Evolutionary conservation across 2,329 filamentous ascomycete species (phyloP), one percentile per base, ranked within the genome.

Genomic region (Fusarium sp.): DNA sequence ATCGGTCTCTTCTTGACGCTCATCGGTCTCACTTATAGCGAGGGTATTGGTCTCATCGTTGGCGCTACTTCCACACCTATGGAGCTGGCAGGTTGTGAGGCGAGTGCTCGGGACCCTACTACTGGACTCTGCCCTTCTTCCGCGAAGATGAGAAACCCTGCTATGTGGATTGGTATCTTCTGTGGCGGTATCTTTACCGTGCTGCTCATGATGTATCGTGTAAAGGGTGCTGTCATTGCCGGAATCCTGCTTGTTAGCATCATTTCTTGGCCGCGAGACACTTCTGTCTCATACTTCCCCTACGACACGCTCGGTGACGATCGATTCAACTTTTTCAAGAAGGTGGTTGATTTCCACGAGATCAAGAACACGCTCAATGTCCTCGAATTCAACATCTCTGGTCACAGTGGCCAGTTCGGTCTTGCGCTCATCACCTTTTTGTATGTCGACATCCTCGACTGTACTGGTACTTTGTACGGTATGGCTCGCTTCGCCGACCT

Each of bases 101-200:
- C 81, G 4, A 77, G 82, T 27, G 81, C 75, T 29, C 61, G 45
- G 31, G 68, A 70, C 23, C 66, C 59, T 13, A 21, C 23, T 3
- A 74, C 78, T 81, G 64, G 64, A 21, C 29, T 87, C 9, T 96
- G 92, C 76, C 86, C 87, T 0, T 80, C 82, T 48, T 79, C 74
- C 35, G 82, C 86, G 54, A 94, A 94, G 84, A 95, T 97, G 92
- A 88, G 92, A 63, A 92, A 86, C 73, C 91, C 93, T 2, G 88
- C 90, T 23, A 88, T 96, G 87, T 97, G 93, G 93, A 85, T 96
- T 50, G 93, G 93, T 36, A 94, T 96, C 72, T 96, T 96, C 82
- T 92, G 91, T 70, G 92, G 93, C 41, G 92, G 93, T 62, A 85
- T 96, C 66, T 80, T 96, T 47, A 96, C 93, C 2, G 90, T 90